These are phyloP conservation scores for Ophiostoma sp. DNA, from an alignment of 2,329 filamentous ascomycete genomes.

Conservation along the genomic window DNA sequence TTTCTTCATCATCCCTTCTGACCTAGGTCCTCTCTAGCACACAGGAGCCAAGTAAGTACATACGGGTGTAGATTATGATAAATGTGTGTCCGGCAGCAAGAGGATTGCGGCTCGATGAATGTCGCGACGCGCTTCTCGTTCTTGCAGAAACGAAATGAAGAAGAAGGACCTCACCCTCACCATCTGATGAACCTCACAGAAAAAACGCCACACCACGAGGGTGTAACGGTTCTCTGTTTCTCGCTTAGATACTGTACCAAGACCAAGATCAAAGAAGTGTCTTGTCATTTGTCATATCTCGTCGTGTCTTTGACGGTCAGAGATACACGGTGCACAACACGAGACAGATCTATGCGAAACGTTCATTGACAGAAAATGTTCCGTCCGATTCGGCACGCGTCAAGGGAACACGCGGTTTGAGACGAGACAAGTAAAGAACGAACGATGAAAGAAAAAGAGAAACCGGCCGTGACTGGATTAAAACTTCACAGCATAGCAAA, in stretches of 20 bases:
- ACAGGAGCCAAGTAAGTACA: not conserved
- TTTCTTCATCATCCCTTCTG: not conserved
- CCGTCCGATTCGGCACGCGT: not conserved
- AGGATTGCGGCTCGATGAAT: not conserved
- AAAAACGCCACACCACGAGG: not conserved
- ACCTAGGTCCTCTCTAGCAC: not conserved
- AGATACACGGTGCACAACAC: not conserved
- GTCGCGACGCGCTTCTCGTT: not conserved
- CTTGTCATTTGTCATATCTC: not conserved
- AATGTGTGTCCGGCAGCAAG: not conserved
- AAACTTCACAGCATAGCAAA: not conserved
- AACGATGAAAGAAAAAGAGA: not conserved
- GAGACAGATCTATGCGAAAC: not conserved
- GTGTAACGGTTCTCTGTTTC: not conserved
- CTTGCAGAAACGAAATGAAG: not conserved
- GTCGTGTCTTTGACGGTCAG: not conserved
- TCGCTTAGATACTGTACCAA: too few species aligned
- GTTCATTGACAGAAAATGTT: not conserved
- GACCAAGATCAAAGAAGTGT: not conserved
- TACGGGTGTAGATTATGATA: not conserved
- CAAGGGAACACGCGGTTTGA: not conserved
- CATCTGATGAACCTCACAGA: not conserved
- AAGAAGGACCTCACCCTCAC: not conserved
- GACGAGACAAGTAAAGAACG: not conserved
- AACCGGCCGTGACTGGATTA: not conserved